Evolutionary conservation across 2,329 filamentous ascomycete species (phyloP), one percentile per base, ranked within the genome.

Genomic region (Corniculantispora saksenae): DNA sequence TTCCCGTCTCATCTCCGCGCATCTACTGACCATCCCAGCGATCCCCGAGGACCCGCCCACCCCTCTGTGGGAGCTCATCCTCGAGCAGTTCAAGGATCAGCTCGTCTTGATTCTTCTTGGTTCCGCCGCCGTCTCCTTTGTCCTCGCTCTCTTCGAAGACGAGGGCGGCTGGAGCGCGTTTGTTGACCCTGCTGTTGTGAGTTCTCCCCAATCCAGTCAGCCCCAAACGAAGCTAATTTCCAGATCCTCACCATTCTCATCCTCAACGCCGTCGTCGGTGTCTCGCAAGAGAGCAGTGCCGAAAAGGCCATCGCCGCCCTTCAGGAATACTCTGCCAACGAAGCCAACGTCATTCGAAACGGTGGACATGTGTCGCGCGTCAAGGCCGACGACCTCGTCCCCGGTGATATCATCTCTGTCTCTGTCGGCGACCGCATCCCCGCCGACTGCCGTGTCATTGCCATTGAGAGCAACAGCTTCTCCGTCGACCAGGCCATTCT

Each of bases 71-170:
- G 88, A 98, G 80, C 89, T 99, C 68, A 92, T 99, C 64, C 86
- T 99, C 66, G 95, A 99, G 81, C 95, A 99, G 78, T 99, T 99
- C 86, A 97, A 99, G 80, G 95, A 99, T 77, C 95, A 99, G 79
- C 88, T 99, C 56, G 95, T 99, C 70, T 86, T 99, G 62, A 99
- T 99, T 72, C 85, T 99, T 25, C 86, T 99, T 58, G 95, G 89
- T 63, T 98, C 94, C 45, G 95, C 95, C 13, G 93, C 91, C 23
- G 90, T 99, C 43, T 98, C 95, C 2, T 98, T 99, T 76, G 88
- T 94, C 29, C 84, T 99, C 67, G 95, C 95, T 29, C 84, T 99
- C 15, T 93, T 99, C 71, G 95, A 99, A 77, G 91, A 95, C 53
- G 91, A 91, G 67, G 93, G 94, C 72, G 95, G 93, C 72, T 97